Base-by-base conservation (phyloP, 1,284 basidiomycete genomes). In the Leccinum insigne region DNA sequence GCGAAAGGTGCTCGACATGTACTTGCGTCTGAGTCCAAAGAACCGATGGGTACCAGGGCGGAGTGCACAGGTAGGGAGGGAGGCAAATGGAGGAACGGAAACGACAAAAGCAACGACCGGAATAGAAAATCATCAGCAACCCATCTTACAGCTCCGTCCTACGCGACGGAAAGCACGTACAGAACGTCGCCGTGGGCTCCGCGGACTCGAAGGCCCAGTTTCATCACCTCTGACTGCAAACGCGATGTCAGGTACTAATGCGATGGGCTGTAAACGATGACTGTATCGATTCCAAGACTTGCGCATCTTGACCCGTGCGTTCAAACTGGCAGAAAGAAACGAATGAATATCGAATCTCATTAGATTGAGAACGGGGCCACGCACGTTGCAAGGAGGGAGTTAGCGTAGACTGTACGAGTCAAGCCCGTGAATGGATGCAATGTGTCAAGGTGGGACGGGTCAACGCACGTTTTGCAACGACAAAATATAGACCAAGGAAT, bases 401-500 rank as follows among this genome's bases (percentile, higher is more conserved):
- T 76, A 49, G 72, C 73, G 4, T 73, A 71, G 9, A 73, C 72
- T 76, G 32, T 18, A 58, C 11, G 26, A 35, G 35, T 23, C 3
- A 6, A 1, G 47, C 26, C 13, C 26, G 16, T 29, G 57, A 58
- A 29, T 58, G 59, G 40, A 13, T 8, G 23, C 1, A 5, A 10
- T 14, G 8, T 5, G 11, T 11, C 26, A 10, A 49, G 2, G 13
- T 7, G 21, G 8, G 29, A 35, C 16, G 13, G 1, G 6, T 42
- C 42, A 29, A 62, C 79, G 56, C 68, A 84, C 83, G 72, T 74
- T 85, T 85, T 58, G 75, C 79, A 62, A 85, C 81, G 13, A 80
- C 74, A 66, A 85, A 85, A 66, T 85, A 80, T 10, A 85, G 69
- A 5, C 77, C 79, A 66, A 85, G 77, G 61, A 83, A 82, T 18